A percentile compares a stretch with the other conserved stretches of the same genome.
phyloP scores from a whole-genome alignment of 73 alveolate genomes.

The Paramecium bursaria region DNA sequence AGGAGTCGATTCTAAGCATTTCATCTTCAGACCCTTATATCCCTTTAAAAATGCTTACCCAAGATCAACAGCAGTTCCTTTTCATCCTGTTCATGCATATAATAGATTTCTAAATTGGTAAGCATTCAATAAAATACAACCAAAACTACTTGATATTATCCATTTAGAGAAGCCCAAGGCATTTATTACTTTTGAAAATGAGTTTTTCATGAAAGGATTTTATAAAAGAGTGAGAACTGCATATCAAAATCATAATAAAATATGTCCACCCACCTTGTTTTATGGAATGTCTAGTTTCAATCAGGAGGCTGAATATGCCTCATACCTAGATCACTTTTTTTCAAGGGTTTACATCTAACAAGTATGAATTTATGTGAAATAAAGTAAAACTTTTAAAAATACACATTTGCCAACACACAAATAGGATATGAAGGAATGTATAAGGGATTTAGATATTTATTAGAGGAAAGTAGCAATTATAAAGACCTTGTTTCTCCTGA shows the following conservation, averaged over 20 bases:
- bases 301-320: not conserved
- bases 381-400: slow-evolving; percentile 58
- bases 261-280: slow-evolving; percentile 69
- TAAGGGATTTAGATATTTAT: slow-evolving; percentile 57
- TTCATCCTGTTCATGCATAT: slow-evolving; percentile 65
- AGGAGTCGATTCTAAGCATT: slow-evolving; percentile 56
- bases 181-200: slow-evolving; percentile 64
- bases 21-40: slow-evolving; percentile 64
- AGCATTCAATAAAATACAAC: slow-evolving; percentile 60
- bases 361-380: slow-evolving; percentile 2
- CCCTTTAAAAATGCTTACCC: slow-evolving; percentile 65
- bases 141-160: slow-evolving; percentile 47
- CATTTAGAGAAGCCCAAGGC: slow-evolving; percentile 58
- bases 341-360: slow-evolving; percentile 50
- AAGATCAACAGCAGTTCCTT: slow-evolving; percentile 49
- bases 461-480: slow-evolving; percentile 37
- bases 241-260: slow-evolving; percentile 51
- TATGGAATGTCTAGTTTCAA: slow-evolving; percentile 59
- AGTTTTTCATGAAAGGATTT: slow-evolving; percentile 65
- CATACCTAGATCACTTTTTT: slow-evolving; percentile 65
- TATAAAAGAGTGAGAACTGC: slow-evolving; percentile 54
- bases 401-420: slow-evolving; percentile 65
- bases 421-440: slow-evolving; percentile 68
- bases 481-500: slow-evolving; percentile 3
- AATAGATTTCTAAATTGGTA: slow-evolving; percentile 56